Percentiles rank a stretch among this genome's conserved stretches.
phyloP scores from a whole-genome alignment of 1,284 basidiomycete genomes.

The Ustilago esculenta region DNA sequence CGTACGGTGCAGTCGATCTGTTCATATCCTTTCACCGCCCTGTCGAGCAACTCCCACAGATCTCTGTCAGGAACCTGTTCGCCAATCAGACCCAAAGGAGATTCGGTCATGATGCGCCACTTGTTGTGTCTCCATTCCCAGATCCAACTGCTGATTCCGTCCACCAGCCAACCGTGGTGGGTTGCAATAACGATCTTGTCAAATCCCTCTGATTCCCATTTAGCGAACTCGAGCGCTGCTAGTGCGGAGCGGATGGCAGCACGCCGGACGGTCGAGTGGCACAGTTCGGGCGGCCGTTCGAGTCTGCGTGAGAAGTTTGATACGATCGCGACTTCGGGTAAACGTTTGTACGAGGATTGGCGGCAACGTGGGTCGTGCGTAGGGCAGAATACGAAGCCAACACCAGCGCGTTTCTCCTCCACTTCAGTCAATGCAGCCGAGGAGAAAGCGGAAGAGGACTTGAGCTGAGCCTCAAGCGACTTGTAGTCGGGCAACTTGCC shows the following conservation, averaged over 20 bases:
- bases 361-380: conserved; percentile 26
- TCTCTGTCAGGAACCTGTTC: conserved; percentile 63
- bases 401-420: conserved; percentile 43
- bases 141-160: conserved; percentile 61
- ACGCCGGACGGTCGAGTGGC: conserved; percentile 38
- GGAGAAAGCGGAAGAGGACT: neutral
- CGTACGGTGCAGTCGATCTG: conserved; percentile 64
- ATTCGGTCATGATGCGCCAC: conserved; percentile 54
- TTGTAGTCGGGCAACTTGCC: conserved; percentile 51
- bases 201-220: conserved; percentile 64
- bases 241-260: conserved; percentile 59
- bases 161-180: conserved; percentile 62
- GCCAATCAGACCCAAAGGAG: conserved; percentile 49
- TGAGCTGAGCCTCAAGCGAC: conserved; percentile 32
- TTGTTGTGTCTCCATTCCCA: conserved; percentile 62
- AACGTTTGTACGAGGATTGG: conserved; percentile 12
- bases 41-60: conserved; percentile 64
- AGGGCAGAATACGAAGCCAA: conserved; percentile 53
- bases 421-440: neutral
- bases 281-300: conserved; percentile 53
- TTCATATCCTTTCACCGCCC: conserved; percentile 56
- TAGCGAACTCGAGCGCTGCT: conserved; percentile 59
- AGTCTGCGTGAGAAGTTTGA: conserved; percentile 59
- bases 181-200: conserved; percentile 65
- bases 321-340: conserved; percentile 30